Percentiles rank a stretch among this genome's conserved stretches.
phyloP scores from a whole-genome alignment of 1,139 yeast species.

The Candida anutae region DNA sequence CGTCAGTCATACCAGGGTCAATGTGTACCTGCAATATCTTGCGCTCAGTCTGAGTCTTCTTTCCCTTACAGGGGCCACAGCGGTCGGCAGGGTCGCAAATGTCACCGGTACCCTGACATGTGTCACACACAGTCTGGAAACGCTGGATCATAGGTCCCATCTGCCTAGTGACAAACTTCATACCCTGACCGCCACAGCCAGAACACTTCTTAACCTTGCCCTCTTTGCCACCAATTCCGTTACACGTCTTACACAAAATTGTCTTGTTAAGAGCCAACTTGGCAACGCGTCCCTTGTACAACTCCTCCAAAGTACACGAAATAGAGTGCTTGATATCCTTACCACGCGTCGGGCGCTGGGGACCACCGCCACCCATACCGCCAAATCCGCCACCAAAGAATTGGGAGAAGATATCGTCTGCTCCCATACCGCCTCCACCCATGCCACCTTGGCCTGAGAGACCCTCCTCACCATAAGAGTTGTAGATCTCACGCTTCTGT shows the following conservation, averaged over 20 bases:
- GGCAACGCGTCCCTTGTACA: constrained; percentile 90
- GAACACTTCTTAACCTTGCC: constrained; percentile 85
- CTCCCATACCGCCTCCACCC: constrained; percentile 70
- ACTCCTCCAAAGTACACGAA: constrained; percentile 81
- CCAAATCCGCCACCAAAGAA: constrained; percentile 76
- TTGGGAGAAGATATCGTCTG: constrained; percentile 87
- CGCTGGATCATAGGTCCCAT: constrained; percentile 99
- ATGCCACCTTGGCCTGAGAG: constrained; percentile 67
- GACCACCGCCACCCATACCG: constrained; percentile 49
- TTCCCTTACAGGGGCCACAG: constrained; percentile 83
- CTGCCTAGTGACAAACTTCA: constrained; percentile 89
- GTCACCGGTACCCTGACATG: constrained; percentile 89
- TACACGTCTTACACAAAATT: constrained; percentile 77
- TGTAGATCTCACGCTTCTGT: constrained; percentile 84
- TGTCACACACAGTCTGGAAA: constrained; percentile 92
- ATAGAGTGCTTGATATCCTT: constrained; percentile 88
- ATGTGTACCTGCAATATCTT: constrained; percentile 90
- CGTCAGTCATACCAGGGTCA: constrained; percentile 96
- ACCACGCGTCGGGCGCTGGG: constrained; percentile 83
- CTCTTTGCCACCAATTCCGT: constrained; percentile 94
- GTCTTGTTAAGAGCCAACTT: constrained; percentile 93
- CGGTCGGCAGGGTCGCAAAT: constrained; percentile 81
- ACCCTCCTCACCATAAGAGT: constrained; percentile 90
- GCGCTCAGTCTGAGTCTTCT: constrained; percentile 81
- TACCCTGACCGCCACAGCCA: constrained; percentile 84